phyloP scores from a whole-genome alignment of 345 rosid species.

The Camelina sativa region DNA sequence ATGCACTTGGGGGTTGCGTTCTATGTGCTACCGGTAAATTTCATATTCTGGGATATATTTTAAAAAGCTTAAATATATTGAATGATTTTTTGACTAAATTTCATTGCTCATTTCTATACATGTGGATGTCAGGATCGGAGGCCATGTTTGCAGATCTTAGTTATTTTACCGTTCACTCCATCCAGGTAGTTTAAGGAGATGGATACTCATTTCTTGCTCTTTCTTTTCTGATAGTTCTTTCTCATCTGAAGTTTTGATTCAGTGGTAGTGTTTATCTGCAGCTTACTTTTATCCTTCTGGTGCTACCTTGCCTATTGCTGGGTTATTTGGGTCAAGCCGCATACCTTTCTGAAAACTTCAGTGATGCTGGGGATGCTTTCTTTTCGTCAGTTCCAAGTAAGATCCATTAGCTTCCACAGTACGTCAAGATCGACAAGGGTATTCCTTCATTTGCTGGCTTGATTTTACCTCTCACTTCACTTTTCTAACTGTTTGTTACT shows the following conservation, averaged over 20 bases:
- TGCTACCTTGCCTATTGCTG: constrained; percentile 96
- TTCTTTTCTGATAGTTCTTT: constrained; percentile 20
- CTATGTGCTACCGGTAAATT: constrained; percentile 92
- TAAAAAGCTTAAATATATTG: constrained; percentile 12
- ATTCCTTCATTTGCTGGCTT: constrained; percentile 41
- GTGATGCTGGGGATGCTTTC: constrained; percentile 67
- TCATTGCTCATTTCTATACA: constrained; percentile 29
- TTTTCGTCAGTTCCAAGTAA: constrained; percentile 92
- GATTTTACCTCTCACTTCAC: constrained; percentile 13
- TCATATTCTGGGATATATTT: constrained; percentile 13
- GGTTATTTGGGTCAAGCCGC: constrained; percentile 99
- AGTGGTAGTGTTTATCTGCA: constrained; percentile 66
- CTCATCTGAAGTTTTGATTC: constrained; percentile 45
- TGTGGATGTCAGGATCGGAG: constrained; percentile 78
- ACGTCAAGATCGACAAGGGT: constrained; percentile 43
- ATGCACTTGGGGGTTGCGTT: constrained; percentile 94
- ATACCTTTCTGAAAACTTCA: constrained; percentile 68
- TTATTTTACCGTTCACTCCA: constrained; percentile 88
- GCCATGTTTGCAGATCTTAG: constrained; percentile 99
- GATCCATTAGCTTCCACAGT: constrained; percentile 44
- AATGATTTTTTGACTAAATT: constrained; percentile 12
- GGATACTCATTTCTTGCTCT: constrained; percentile 17
- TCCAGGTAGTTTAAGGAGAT: constrained; percentile 73
- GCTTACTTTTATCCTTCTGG: constrained; percentile 96
- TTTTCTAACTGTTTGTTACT: constrained; percentile 27